A percentile compares a stretch with the other conserved stretches of the same genome.
Conservation (phyloP, 306 rosid genomes). For the Ochetophila trinervis region DNA sequence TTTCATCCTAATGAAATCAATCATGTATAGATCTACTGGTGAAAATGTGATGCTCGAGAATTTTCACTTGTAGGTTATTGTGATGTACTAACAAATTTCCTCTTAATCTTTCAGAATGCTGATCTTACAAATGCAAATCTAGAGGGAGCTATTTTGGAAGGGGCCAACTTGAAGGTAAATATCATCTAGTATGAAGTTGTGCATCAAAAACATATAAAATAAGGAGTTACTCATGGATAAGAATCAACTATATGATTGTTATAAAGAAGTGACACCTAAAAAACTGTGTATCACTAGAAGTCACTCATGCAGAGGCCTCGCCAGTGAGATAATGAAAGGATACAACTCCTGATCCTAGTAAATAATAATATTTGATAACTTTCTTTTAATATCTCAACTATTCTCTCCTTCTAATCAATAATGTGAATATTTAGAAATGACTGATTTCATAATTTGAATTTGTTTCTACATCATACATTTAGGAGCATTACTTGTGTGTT, state of each 20-base stretch:
- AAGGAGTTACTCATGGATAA: not conserved
- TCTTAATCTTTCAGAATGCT: constrained; percentile 59
- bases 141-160: constrained; percentile 88
- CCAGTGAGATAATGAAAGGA: not conserved
- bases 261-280: not conserved
- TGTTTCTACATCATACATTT: too few relatives aligned
- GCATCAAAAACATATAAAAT: constrained; percentile 1
- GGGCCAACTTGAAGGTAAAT: constrained; percentile 92
- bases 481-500: too few relatives aligned
- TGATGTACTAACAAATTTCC: constrained; percentile 15
- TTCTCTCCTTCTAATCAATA: too few relatives aligned
- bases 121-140: constrained; percentile 91
- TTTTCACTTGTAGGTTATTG: not conserved
- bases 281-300: not conserved
- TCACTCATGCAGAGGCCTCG: not conserved
- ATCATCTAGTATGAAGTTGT: constrained; percentile 19
- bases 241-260: too few relatives aligned
- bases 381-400: too few relatives aligned
- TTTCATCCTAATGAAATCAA: not conserved
- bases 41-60: not conserved
- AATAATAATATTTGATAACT: too few relatives aligned
- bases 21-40: not conserved
- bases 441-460: too few relatives aligned
- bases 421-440: too few relatives aligned
- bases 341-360: too few relatives aligned